Conservation (phyloP, 2,329 filamentous ascomycete genomes). For the Ophiostoma fasciatum region DNA sequence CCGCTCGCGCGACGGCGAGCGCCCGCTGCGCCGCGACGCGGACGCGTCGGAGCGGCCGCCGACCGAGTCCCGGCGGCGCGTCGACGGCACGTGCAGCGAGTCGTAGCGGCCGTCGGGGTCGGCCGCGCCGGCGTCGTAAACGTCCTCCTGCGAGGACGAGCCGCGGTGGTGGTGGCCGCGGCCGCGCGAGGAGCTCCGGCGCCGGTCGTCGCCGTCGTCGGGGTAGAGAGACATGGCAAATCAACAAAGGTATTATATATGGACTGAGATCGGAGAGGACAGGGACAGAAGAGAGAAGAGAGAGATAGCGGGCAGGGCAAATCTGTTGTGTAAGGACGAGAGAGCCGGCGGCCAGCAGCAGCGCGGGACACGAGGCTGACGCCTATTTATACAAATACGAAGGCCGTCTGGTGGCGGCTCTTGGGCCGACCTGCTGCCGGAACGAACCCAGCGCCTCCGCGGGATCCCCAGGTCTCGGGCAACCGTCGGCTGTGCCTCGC, state of each 20-base stretch:
- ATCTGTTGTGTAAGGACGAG: background rate
- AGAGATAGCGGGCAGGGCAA: no score
- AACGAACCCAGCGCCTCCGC: no score
- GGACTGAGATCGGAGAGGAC: no score
- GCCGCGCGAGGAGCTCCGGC: slow-evolving; percentile 10
- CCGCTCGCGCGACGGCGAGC: slow-evolving; percentile 4
- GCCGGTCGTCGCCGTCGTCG: slow-evolving; percentile 21
- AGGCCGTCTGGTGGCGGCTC: slow-evolving; percentile 1
- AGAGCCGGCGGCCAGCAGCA: background rate
- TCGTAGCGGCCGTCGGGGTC: slow-evolving; percentile 7
- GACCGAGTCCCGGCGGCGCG: slow-evolving; percentile 4
- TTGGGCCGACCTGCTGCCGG: no score
- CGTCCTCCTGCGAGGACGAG: background rate
- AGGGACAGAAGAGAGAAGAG: background rate
- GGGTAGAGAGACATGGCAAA: slow-evolving; percentile 17
- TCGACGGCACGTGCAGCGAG: slow-evolving; percentile 14
- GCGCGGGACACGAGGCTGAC: background rate
- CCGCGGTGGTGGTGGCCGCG: slow-evolving; percentile 2
- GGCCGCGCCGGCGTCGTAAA: slow-evolving; percentile 28
- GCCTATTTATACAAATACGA: background rate
- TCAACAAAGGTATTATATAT: no score
- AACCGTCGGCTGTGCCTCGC: slow-evolving; percentile 5
- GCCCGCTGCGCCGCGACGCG: background rate
- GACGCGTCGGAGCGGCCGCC: slow-evolving; percentile 2
- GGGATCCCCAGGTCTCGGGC: background rate